Base-by-base conservation (phyloP, 345 rosid species). In the Anastatica hierochuntica region DNA sequence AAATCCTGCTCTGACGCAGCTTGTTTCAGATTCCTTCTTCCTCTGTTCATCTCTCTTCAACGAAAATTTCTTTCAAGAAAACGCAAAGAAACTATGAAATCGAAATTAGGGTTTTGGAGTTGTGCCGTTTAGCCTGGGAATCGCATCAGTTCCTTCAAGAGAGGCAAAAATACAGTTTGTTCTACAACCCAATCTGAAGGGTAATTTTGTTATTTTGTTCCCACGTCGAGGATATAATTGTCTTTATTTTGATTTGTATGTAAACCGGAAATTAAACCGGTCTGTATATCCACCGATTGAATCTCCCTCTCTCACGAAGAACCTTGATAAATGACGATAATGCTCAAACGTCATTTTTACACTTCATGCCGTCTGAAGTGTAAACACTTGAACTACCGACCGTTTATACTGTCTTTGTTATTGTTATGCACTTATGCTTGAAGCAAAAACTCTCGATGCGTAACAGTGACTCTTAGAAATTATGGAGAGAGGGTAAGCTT, bases 21-120 rank as follows among this genome's bases (percentile, higher is more conserved):
- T 63, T 85, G 76, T 73, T 77, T 81, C 72, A 90, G 66, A 75
- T 84, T 86, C 79, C 77, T 86, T 71, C 98, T 77, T 53, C 95
- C 87, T 66, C 82, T 88, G 72, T 76, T 77, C 96, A 84, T 86
- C 24, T 67, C 23, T 46, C 43, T 52, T 30, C 42, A 54, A 7
- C 49, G 43, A 52, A 37, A 36, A 50, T 14, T 29, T 1, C 12
- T 2, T n/a, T n/a, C n/a, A n/a, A n/a, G n/a, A 0, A 29, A 19
- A 9, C 31, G 18, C 41, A 65, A n/a, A n/a, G n/a, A n/a, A n/a
- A n/a, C n/a, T n/a, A 50, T 13, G 24, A 27, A 20, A 20, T 30
- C 14, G 49, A 60, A 44, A 67, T 59, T 67, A 67, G 66, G 71
- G 66, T 66, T 58, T 64, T 52, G 60, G 14, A 47, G 42, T 4